Conservation (phyloP, 2,329 filamentous ascomycete genomes). For the Reticulascus tulasneorum region DNA sequence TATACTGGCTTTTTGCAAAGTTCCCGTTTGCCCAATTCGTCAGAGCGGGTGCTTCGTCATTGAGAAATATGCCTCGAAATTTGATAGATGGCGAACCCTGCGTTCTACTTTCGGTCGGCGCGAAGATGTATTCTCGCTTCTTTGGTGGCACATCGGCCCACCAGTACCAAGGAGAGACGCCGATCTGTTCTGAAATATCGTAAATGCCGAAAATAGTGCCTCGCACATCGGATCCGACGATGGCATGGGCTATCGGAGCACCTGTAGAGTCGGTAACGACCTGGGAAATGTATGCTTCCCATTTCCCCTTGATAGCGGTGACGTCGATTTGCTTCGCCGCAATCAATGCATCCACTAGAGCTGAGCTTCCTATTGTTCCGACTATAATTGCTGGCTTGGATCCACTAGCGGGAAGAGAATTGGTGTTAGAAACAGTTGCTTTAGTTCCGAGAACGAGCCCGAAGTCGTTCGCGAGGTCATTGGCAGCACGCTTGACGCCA, state of each 20-base stretch:
- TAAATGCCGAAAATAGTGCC: conserved; percentile 56
- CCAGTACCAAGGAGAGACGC: conserved; percentile 57
- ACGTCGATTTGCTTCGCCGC: conserved; percentile 42
- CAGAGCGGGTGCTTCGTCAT: conserved; percentile 54
- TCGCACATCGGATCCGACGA: conserved; percentile 53
- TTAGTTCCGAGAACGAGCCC: conserved; percentile 41
- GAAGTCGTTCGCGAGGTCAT: conserved; percentile 47
- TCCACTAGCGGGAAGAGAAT: not conserved
- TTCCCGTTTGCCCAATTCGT: conserved; percentile 49
- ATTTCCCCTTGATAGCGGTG: conserved; percentile 42
- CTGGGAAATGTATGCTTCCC: conserved; percentile 50
- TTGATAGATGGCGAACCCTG: conserved; percentile 52
- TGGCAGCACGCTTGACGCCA: conserved; percentile 42
- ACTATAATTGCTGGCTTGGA: not conserved
- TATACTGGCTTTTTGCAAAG: conserved; percentile 27
- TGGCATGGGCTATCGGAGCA: conserved; percentile 41
- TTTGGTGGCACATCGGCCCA: conserved; percentile 51
- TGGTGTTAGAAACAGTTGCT: not conserved
- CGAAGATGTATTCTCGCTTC: conserved; percentile 42
- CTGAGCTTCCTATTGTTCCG: conserved; percentile 23
- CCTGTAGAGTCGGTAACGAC: conserved; percentile 40
- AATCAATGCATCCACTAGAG: conserved; percentile 42
- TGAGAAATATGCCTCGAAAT: conserved; percentile 57
- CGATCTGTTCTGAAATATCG: conserved; percentile 55
- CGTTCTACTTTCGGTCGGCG: conserved; percentile 34